These are phyloP conservation scores for Wallemia hederae DNA, from an alignment of 1,284 basidiomycete species.

Conservation along the genomic window DNA sequence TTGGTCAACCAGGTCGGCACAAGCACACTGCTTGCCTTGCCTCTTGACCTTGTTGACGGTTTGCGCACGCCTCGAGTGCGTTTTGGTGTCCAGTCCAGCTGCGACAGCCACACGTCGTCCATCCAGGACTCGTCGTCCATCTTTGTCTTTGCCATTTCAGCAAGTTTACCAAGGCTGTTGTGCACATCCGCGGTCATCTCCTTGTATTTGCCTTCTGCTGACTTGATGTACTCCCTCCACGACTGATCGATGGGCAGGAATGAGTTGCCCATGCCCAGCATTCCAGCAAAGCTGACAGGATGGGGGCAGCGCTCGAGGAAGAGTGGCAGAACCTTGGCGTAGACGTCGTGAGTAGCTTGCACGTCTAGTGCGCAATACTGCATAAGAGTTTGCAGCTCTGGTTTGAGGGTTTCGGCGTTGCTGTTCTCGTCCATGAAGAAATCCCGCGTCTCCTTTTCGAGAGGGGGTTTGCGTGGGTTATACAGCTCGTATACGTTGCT, in stretches of 20 bases:
- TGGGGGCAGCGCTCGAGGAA: slow-evolving; percentile 66
- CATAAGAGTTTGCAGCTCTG: slow-evolving; percentile 45
- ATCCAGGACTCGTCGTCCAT: slow-evolving; percentile 24
- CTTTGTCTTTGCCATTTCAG: slow-evolving; percentile 23
- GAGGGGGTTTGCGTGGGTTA: slow-evolving; percentile 31
- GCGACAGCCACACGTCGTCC: slow-evolving; percentile 56
- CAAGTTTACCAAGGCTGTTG: slow-evolving; percentile 31
- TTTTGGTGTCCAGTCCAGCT: slow-evolving; percentile 90
- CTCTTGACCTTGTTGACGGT: background rate
- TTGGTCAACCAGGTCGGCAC: background rate
- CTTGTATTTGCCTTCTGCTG: slow-evolving; percentile 48
- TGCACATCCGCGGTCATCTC: slow-evolving; percentile 47
- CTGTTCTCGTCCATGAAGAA: slow-evolving; percentile 34
- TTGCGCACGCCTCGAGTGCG: background rate
- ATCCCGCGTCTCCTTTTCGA: slow-evolving; percentile 52
- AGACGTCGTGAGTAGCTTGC: slow-evolving; percentile 54
- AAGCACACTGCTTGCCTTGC: background rate
- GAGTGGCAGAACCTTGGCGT: slow-evolving; percentile 44
- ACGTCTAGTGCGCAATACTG: slow-evolving; percentile 71
- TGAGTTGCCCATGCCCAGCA: slow-evolving; percentile 69
- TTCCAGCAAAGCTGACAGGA: slow-evolving; percentile 74
- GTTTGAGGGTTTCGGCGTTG: slow-evolving; percentile 32
- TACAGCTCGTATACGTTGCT: slow-evolving; percentile 75
- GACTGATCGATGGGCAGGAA: slow-evolving; percentile 68
- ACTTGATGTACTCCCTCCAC: slow-evolving; percentile 55